Evolutionary conservation across 306 rosid genomes (phyloP).

Genomic region (Hippophae tibetana): DNA sequence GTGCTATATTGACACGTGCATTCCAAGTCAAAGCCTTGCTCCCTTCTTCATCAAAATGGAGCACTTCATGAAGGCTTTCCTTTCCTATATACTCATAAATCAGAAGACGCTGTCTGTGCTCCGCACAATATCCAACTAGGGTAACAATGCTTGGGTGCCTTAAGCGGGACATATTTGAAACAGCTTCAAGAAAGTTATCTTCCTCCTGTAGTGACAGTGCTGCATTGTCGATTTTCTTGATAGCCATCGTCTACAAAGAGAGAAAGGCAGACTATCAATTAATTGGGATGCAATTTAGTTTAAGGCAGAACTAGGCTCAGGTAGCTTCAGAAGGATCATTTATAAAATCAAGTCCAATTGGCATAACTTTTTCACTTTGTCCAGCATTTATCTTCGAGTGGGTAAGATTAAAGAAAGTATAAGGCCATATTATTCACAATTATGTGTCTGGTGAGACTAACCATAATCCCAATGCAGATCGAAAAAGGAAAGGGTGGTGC

Average conservation of each 20-base stretch:
- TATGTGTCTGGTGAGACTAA: too few species aligned
- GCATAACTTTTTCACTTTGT: too few species aligned
- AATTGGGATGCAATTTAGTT: too few species aligned
- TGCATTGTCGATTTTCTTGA: slow-evolving; percentile 92
- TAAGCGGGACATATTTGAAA: slow-evolving; percentile 85
- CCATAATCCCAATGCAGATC: too few species aligned
- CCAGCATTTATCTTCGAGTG: too few species aligned
- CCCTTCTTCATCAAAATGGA: slow-evolving; percentile 80
- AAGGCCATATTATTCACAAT: too few species aligned
- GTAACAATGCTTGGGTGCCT: slow-evolving; percentile 85
- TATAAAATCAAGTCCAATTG: too few species aligned
- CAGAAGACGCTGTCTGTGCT: slow-evolving; percentile 92
- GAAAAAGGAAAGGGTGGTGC: too few species aligned
- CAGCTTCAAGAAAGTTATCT: slow-evolving; percentile 87
- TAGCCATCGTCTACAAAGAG: slow-evolving; percentile 58
- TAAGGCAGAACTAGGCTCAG: too few species aligned
- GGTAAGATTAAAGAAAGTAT: too few species aligned
- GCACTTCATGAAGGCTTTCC: slow-evolving; percentile 84
- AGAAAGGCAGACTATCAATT: not conserved
- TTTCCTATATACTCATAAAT: slow-evolving; percentile 69
- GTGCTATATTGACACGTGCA: slow-evolving; percentile 93
- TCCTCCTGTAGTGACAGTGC: slow-evolving; percentile 92
- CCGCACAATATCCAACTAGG: slow-evolving; percentile 80
- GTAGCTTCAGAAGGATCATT: too few species aligned
- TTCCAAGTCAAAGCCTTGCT: slow-evolving; percentile 79